phyloP scores from a whole-genome alignment of 176 grass and related monocot genomes.

The Thinopyrum elongatum region DNA sequence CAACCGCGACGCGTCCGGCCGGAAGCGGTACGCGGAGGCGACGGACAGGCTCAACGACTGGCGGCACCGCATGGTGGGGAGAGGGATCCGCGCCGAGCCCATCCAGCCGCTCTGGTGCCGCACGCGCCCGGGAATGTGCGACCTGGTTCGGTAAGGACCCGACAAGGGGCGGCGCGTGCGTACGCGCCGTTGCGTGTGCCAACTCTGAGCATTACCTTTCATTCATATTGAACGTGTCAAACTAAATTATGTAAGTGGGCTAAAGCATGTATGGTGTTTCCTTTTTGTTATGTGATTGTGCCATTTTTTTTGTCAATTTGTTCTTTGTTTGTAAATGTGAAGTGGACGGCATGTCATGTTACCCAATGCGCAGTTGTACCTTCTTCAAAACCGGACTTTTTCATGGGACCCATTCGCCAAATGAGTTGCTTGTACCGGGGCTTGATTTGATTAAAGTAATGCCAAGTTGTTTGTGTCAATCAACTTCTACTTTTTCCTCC shows the following conservation, averaged over 20 bases:
- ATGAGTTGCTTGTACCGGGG: neutral
- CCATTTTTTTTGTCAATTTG: slow-evolving; percentile 26
- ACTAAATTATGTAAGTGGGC: neutral
- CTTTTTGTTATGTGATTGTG: neutral
- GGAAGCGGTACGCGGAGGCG: slow-evolving; percentile 68
- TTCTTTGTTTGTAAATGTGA: neutral
- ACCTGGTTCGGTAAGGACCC: slow-evolving; percentile 42
- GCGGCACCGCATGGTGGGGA: slow-evolving; percentile 72
- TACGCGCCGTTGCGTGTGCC: neutral
- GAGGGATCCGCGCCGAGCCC: slow-evolving; percentile 77
- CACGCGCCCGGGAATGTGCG: slow-evolving; percentile 74
- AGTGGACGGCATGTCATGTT: slow-evolving; percentile 39
- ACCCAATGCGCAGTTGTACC: slow-evolving; percentile 21
- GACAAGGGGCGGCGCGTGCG: neutral
- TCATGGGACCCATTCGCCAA: slow-evolving; percentile 6
- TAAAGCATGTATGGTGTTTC: neutral
- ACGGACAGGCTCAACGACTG: slow-evolving; percentile 86
- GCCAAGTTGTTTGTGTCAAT: neutral
- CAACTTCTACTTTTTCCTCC: neutral
- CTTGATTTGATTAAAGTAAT: slow-evolving; percentile 32
- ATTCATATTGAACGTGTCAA: neutral
- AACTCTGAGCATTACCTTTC: neutral
- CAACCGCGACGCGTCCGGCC: slow-evolving; percentile 59
- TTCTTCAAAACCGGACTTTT: slow-evolving; percentile 30
- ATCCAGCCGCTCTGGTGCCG: slow-evolving; percentile 91